Conservation (phyloP, 2,329 filamentous ascomycete species). For the Bipolaris cookei region DNA sequence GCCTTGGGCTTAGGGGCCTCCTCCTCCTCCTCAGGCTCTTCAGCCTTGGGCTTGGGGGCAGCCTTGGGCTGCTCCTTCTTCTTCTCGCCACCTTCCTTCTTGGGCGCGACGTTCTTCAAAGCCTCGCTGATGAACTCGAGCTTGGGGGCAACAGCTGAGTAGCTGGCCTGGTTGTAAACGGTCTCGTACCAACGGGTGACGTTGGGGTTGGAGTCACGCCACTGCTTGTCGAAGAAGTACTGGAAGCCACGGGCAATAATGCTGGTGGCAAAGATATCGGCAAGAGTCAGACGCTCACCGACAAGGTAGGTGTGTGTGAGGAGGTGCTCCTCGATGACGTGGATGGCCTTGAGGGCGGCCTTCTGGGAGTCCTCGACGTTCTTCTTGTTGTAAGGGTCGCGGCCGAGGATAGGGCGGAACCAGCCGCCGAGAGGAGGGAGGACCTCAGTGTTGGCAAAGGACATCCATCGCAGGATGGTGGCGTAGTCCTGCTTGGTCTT, state of each 20-base stretch:
- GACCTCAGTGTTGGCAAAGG: constrained; percentile 90
- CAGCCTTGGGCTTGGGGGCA: constrained; percentile 59
- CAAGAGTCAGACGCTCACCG: constrained; percentile 95
- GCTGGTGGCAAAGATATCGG: constrained; percentile 84
- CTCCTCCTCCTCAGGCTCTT: constrained; percentile 67
- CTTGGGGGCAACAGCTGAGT: constrained; percentile 77
- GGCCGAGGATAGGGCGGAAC: constrained; percentile 86
- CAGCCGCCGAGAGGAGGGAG: constrained; percentile 75
- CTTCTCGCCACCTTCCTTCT: constrained; percentile 70
- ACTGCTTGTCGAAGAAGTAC: constrained; percentile 91
- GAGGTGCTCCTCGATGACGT: constrained; percentile 84
- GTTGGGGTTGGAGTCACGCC: constrained; percentile 82
- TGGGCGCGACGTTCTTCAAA: constrained; percentile 75
- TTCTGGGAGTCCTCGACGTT: constrained; percentile 80
- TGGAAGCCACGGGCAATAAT: constrained; percentile 88
- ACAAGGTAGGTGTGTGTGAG: constrained; percentile 95
- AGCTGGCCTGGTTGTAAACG: constrained; percentile 90
- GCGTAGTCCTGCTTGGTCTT: constrained; percentile 99
- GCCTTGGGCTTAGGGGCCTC: constrained; percentile 77
- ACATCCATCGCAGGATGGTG: constrained; percentile 98
- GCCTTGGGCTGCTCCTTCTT: constrained; percentile 73
- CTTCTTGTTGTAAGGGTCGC: constrained; percentile 97
- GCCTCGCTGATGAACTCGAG: constrained; percentile 82
- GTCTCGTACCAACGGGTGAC: constrained; percentile 94
- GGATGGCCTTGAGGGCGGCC: constrained; percentile 69